These are phyloP conservation scores for Pulveroboletus sp. DNA, from an alignment of 768 basidiomycete genomes.

Conservation along the genomic window DNA sequence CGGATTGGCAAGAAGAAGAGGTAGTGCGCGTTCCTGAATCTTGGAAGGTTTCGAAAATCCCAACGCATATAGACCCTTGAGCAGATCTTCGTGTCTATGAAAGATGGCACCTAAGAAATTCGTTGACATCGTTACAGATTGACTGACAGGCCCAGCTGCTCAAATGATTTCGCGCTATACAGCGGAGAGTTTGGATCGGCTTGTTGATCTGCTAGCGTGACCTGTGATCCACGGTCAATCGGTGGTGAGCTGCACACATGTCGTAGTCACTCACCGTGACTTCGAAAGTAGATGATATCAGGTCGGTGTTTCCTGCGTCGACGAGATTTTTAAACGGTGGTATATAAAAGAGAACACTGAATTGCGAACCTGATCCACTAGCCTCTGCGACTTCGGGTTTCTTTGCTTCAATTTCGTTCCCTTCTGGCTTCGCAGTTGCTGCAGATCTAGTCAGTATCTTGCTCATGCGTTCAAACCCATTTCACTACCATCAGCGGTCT, in stretches of 20 bases:
- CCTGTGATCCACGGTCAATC: conserved; percentile 43
- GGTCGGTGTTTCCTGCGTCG: conserved; percentile 44
- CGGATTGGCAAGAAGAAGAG: conserved; percentile 88
- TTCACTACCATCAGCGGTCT: conserved; percentile 38
- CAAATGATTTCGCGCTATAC: conserved; percentile 90
- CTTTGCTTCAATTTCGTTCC: conserved; percentile 25
- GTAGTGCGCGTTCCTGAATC: conserved; percentile 96
- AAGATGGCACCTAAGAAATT: conserved; percentile 6
- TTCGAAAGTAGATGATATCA: conserved; percentile 80
- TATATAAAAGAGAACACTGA: not conserved
- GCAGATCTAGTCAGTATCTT: conserved; percentile 8
- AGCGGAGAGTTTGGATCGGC: conserved; percentile 94
- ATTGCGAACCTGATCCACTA: conserved; percentile 21
- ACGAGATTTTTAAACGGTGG: not conserved
- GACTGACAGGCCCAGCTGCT: conserved; percentile 90
- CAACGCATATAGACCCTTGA: conserved; percentile 93
- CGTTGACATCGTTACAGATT: not conserved
- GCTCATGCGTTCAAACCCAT: not conserved
- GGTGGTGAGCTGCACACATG: not conserved
- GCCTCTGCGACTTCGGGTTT: conserved; percentile 18
- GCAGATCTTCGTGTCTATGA: conserved; percentile 75
- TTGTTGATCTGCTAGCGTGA: conserved; percentile 96
- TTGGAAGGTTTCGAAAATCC: conserved; percentile 98
- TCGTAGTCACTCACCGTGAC: conserved; percentile 55
- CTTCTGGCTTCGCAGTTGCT: conserved; percentile 23